Evolutionary conservation across 805 yeast genomes (phyloP), one percentile per base, ranked within the genome.

Genomic region (Kluyveromyces lactis): DNA sequence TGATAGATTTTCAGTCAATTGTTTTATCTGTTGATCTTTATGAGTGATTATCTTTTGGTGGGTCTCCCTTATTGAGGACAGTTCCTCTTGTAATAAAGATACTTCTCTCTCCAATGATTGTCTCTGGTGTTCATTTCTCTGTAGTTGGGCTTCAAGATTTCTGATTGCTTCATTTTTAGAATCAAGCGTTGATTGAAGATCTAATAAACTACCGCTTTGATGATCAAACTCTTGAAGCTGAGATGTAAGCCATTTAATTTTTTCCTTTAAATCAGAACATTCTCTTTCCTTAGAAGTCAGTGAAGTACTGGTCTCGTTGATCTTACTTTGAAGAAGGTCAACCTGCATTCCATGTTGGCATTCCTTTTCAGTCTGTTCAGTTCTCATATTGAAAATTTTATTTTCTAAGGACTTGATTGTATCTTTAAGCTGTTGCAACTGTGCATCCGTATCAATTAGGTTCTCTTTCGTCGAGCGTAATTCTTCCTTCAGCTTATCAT

Each of bases 181-280:
- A 28, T 35, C 38, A 11, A 38, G n/a, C 19, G n/a, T 26, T 31
- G 29, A 39, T 19, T 43, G 45, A 7, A 40, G 39, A n/a, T 34
- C 38, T 33, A 45, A 32, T 10, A 43, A 33, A 36, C 39, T 42
- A 18, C 43, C 42, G 16, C 48, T 43, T 18, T 43, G 48, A 17
- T 44, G 46, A 30, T 51, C 53, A 36, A 45, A 41, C 27, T 50
- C 54, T 17, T 46, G 44, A 27, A 45, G 40, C 27, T 45, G 45
- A 23, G 36, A 39, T 2, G 39, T 35, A 13, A 51, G 41, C 21
- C 51, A 39, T n/a, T 46, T 36, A 11, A 51, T 35, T 26, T 47
- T 48, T 16, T 29, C 34, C 26, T 34, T 36, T 17, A 37, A 31
- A 8, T 43, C 47, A 23, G 46, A 40, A 8, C 47, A 32, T 17